phyloP scores from a whole-genome alignment of 768 basidiomycete species.

The Amanita exitialis region DNA sequence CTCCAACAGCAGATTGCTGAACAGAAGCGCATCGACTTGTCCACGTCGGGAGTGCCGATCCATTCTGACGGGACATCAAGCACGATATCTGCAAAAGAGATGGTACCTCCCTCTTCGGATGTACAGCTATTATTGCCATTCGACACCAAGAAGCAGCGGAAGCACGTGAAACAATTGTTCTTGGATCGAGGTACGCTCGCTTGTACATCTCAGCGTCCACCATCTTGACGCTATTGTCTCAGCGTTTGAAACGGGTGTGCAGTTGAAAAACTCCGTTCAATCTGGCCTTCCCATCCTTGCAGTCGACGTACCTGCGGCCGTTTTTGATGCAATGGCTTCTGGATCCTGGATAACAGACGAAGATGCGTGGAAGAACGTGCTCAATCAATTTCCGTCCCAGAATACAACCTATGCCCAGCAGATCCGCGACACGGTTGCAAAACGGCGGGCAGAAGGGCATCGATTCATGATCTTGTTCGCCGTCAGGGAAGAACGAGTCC shows the following conservation, averaged over 20 bases:
- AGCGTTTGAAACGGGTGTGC: slow-evolving; percentile 57
- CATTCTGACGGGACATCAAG: slow-evolving; percentile 27
- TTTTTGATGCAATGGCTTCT: slow-evolving; percentile 55
- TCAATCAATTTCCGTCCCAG: slow-evolving; percentile 42
- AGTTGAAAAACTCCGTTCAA: slow-evolving; percentile 50
- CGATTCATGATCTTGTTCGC: slow-evolving; percentile 54
- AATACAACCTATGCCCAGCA: slow-evolving; percentile 56
- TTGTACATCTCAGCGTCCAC: background rate
- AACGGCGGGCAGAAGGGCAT: slow-evolving; percentile 54
- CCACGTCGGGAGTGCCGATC: slow-evolving; percentile 46
- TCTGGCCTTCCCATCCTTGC: slow-evolving; percentile 59
- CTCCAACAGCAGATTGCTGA: slow-evolving; percentile 71
- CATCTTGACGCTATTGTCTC: background rate
- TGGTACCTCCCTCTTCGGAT: slow-evolving; percentile 23
- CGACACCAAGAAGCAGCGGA: slow-evolving; percentile 68
- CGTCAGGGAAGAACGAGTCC: slow-evolving; percentile 60
- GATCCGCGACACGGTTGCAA: slow-evolving; percentile 55
- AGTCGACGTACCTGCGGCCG: slow-evolving; percentile 49
- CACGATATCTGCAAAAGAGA: slow-evolving; percentile 26
- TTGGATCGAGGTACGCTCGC: slow-evolving; percentile 48
- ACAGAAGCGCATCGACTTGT: slow-evolving; percentile 64
- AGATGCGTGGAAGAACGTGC: slow-evolving; percentile 58
- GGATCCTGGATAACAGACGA: slow-evolving; percentile 63
- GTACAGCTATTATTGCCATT: slow-evolving; percentile 58
- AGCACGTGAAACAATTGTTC: slow-evolving; percentile 59